A percentile compares a stretch with the other conserved stretches of the same genome.
phyloP scores from a whole-genome alignment of 2,329 filamentous ascomycete genomes.

The Lomentospora prolificans region DNA sequence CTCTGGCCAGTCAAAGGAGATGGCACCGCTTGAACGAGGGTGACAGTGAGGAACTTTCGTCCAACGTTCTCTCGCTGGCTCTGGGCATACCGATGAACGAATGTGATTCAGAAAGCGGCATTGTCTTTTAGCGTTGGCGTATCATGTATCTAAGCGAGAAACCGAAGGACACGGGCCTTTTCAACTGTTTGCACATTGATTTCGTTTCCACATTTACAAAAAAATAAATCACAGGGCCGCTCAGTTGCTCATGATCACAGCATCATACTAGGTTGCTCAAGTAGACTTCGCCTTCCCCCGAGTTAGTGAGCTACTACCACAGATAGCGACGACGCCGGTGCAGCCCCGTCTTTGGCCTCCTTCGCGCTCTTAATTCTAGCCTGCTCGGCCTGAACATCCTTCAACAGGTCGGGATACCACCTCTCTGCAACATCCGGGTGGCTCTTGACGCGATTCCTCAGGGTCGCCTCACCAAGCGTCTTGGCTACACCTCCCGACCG shows the following conservation, averaged over 20 bases:
- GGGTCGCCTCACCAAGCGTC: constrained; percentile 70
- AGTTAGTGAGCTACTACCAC: constrained; percentile 24
- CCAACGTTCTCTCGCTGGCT: no score
- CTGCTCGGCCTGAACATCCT: constrained; percentile 49
- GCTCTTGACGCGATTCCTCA: constrained; percentile 77
- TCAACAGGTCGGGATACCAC: constrained; percentile 61
- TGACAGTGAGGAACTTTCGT: no score
- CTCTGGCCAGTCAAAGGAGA: no score
- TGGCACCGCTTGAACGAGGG: no score
- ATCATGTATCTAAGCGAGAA: background rate
- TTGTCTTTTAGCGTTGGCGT: constrained; percentile 3
- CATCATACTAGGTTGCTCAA: background rate
- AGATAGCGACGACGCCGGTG: constrained; percentile 14
- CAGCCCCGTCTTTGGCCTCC: constrained; percentile 12
- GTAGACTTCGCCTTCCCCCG: no score
- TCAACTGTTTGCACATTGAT: background rate
- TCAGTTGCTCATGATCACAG: background rate
- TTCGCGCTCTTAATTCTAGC: constrained; percentile 26
- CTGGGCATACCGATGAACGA: background rate
- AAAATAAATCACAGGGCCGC: no score
- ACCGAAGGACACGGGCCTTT: background rate
- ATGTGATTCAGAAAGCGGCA: background rate
- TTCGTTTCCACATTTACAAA: background rate
- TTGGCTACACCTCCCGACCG: constrained; percentile 55
- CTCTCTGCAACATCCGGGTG: constrained; percentile 79